Base-by-base conservation (phyloP, 192 early-diverging fungal species). In the Linnemannia elongata region DNA sequence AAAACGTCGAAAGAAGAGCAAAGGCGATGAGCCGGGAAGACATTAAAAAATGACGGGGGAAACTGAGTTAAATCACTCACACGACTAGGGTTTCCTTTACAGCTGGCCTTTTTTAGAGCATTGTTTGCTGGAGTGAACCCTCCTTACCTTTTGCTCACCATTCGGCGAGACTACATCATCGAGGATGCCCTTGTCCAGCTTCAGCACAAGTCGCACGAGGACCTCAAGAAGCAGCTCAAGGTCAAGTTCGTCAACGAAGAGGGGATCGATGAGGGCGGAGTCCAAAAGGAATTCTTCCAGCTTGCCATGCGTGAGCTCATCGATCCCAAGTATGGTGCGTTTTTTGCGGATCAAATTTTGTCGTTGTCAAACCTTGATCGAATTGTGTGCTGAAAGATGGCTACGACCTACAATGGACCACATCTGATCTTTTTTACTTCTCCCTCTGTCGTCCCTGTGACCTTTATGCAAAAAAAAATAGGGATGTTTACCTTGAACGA, bases 261-360 rank as follows among this genome's bases (percentile, higher is more conserved):
- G 79, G 97, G 96, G 36, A 95, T 98, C 18, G 97, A 98, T 80
- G 96, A 97, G 77, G 97, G 97, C 68, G 97, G 97, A 17, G 95
- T 98, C 41, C 96, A 96, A 74, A 98, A 98, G 81, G 97, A 98
- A 89, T 98, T 97, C 90, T 97, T 98, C 79, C 94, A 96, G 73
- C 91, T 98, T 36, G 93, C 98, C 22, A 95, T 98, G 57, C 92
- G 96, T 74, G 96, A 98, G 47, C 91, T 98, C 33, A 97, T 97
- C 89, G 95, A 96, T 78, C 90, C 91, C 13, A 94, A 96, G 80
- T 98, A 96, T 85, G 97, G 94, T 73, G 91, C 89, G 91, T 75
- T 44, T 75, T 44, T 52, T 66, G 76, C 38, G 85, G 35, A 36
- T 42, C 49, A 17, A 45, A 45, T 24, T 33, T 76, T 76, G 39